Evolutionary conservation across 1,139 yeast genomes (phyloP).

Genomic region (Debaryomyces robertsiae): DNA sequence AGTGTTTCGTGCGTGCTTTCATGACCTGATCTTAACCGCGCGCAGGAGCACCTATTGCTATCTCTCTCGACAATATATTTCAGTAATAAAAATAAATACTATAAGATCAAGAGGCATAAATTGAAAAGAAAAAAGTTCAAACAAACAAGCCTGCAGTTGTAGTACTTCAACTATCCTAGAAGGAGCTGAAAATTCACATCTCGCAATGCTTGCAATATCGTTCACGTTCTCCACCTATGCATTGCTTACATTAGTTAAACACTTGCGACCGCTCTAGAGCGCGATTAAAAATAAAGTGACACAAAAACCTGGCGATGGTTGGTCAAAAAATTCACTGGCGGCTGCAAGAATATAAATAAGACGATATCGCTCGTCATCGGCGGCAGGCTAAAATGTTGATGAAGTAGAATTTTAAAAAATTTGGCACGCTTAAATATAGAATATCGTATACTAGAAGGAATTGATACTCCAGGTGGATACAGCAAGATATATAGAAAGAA

Average conservation of each 20-base stretch:
- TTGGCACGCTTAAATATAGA: slow-evolving; percentile 3
- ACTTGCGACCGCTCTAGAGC: not conserved
- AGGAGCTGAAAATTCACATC: too few species aligned
- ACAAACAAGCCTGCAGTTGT: too few species aligned
- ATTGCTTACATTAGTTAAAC: not conserved
- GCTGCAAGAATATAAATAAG: slow-evolving; percentile 11
- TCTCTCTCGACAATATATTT: too few species aligned
- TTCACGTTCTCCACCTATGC: too few species aligned
- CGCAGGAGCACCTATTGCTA: too few species aligned
- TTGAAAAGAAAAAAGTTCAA: too few species aligned
- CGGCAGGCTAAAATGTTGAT: slow-evolving; percentile 2
- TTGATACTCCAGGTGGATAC: slow-evolving; percentile 1
- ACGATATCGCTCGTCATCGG: slow-evolving; percentile 9
- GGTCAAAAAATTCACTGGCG: slow-evolving; percentile 5
- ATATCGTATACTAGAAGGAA: slow-evolving; percentile 1
- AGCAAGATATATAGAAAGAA: not conserved
- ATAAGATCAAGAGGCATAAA: too few species aligned
- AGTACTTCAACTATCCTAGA: too few species aligned
- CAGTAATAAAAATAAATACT: too few species aligned
- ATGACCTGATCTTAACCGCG: too few species aligned
- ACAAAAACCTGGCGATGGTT: slow-evolving; percentile 4
- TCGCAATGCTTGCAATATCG: too few species aligned
- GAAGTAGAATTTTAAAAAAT: slow-evolving; percentile 3
- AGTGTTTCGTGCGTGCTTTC: too few species aligned
- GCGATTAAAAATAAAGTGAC: slow-evolving; percentile 1